Evolutionary conservation across 2,329 filamentous ascomycete species (phyloP), one percentile per base, ranked within the genome.

Genomic region (Parastagonospora nodorum): DNA sequence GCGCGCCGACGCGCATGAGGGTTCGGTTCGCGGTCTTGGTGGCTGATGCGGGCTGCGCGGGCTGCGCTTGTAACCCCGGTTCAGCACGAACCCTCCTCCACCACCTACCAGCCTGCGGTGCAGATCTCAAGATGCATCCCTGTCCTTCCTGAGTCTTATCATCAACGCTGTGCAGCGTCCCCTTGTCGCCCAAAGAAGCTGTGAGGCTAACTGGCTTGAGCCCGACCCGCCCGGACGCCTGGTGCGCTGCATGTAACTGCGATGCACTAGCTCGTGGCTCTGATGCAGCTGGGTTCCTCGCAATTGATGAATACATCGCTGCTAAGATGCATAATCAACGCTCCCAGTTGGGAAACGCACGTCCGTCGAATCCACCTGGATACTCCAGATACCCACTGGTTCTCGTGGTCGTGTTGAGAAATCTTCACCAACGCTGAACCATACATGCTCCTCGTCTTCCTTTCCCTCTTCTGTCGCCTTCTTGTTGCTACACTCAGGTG

Each of bases 281-380:
- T 69, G 58, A 54, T 61, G 54, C 63, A 63, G 61, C 65, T 62
- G 63, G 51, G 58, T 58, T 59, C 48, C 55, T 57, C 58, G 63
- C 61, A 61, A 58, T 68, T 64, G 65, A 69, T 66, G 68, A 66
- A 64, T 69, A 67, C 65, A 66, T 68, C 57, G 66, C 64, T 63
- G 60, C 60, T 62, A 63, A 63, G 56, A 61, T 66, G 68, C 66
- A 67, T 67, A 69, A 66, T 63, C 63, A 57, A 61, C 49, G 38
- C 47, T 57, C 66, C 60, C 60, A 50, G 58, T 67, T 68, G 59
- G 67, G 64, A 59, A 60, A 54, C 57, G 55, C 50, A 65, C 53
- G 60, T 52, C 56, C 51, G 58, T 52, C 56, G 55, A 61, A 42
- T 42, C 56, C 59, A 51, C 54, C 55, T 55, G 55, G 61, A 57